These are phyloP conservation scores for Mixia osmundae DNA, from an alignment of 1,284 basidiomycete species.

Conservation along the genomic window DNA sequence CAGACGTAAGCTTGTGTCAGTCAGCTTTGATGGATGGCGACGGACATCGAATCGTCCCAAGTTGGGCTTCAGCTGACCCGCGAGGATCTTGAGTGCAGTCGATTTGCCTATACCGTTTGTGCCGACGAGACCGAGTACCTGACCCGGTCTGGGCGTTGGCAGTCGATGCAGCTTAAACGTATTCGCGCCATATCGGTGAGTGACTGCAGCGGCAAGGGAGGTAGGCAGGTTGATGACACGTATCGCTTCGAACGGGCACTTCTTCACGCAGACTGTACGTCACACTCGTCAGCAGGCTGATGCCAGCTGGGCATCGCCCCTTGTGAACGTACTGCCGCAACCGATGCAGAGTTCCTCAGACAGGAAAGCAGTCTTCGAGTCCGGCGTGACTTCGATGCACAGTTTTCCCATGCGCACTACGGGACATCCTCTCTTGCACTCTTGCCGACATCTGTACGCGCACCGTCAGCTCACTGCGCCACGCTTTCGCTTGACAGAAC, in stretches of 20 bases:
- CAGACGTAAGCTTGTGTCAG: constrained; percentile 3
- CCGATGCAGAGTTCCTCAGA: constrained; percentile 54
- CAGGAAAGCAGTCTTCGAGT: constrained; percentile 67
- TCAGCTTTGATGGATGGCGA: constrained; percentile 8
- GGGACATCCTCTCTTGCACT: constrained; percentile 92
- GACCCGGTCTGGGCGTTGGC: constrained; percentile 79
- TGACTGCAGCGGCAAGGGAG: constrained; percentile 76
- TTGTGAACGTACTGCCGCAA: constrained; percentile 93
- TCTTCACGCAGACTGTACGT: constrained; percentile 29
- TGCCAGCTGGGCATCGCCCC: too few relatives aligned
- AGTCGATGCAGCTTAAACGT: constrained; percentile 93
- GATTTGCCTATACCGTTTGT: constrained; percentile 98
- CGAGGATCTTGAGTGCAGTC: constrained; percentile 80
- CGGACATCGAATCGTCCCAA: constrained; percentile 66
- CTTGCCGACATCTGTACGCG: constrained; percentile 40
- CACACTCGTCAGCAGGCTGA: too few relatives aligned
- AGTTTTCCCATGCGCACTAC: constrained; percentile 96
- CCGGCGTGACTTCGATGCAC: constrained; percentile 84
- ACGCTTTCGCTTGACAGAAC: background rate
- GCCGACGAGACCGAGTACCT: constrained; percentile 83
- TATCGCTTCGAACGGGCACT: constrained; percentile 95
- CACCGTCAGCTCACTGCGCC: constrained; percentile 24
- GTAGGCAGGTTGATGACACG: constrained; percentile 92
- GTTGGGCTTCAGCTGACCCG: constrained; percentile 86
- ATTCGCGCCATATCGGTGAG: constrained; percentile 90